Percentiles rank a stretch among this genome's conserved stretches.
phyloP scores from a whole-genome alignment of 768 basidiomycete genomes.

The Brasilioporus rufonigricans region DNA sequence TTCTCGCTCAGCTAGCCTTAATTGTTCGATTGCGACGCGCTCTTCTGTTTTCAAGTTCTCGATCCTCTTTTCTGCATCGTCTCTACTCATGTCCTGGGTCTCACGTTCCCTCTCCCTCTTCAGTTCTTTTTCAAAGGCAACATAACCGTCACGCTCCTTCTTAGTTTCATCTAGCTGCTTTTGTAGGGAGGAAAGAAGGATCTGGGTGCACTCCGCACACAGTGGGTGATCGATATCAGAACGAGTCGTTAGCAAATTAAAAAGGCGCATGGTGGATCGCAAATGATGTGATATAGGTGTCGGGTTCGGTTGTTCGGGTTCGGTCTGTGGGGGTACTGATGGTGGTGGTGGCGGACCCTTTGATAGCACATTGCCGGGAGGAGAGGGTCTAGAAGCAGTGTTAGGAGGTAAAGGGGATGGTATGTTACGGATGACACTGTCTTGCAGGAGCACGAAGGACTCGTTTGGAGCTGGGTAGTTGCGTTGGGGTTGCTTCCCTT shows the following conservation, averaged over 20 bases:
- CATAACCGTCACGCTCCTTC: constrained; percentile 89
- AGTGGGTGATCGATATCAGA: constrained; percentile 90
- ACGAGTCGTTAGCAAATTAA: constrained; percentile 72
- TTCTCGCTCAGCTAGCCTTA: constrained; percentile 75
- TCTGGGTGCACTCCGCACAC: constrained; percentile 91
- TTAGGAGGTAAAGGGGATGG: constrained; percentile 51
- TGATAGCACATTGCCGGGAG: constrained; percentile 32
- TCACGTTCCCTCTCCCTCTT: constrained; percentile 78
- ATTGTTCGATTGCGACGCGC: constrained; percentile 64
- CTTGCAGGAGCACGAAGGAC: constrained; percentile 89
- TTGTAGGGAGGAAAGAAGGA: constrained; percentile 71
- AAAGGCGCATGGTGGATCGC: constrained; percentile 69
- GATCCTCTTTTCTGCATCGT: constrained; percentile 71
- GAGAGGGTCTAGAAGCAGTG: constrained; percentile 43
- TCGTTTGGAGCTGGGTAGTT: constrained; percentile 64
- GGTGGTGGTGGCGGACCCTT: constrained; percentile 26
- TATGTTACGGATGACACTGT: constrained; percentile 72
- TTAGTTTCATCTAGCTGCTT: constrained; percentile 85
- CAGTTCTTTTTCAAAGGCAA: constrained; percentile 88
- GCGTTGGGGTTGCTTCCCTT: constrained; percentile 60
- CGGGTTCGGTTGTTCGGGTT: constrained; percentile 57
- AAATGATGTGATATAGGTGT: constrained; percentile 78
- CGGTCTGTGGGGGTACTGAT: constrained; percentile 36
- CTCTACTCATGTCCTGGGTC: constrained; percentile 54
- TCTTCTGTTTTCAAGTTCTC: constrained; percentile 71